Evolutionary conservation across 768 basidiomycete species (phyloP), one percentile per base, ranked within the genome.

Genomic region (Leccinum subgranulosum): DNA sequence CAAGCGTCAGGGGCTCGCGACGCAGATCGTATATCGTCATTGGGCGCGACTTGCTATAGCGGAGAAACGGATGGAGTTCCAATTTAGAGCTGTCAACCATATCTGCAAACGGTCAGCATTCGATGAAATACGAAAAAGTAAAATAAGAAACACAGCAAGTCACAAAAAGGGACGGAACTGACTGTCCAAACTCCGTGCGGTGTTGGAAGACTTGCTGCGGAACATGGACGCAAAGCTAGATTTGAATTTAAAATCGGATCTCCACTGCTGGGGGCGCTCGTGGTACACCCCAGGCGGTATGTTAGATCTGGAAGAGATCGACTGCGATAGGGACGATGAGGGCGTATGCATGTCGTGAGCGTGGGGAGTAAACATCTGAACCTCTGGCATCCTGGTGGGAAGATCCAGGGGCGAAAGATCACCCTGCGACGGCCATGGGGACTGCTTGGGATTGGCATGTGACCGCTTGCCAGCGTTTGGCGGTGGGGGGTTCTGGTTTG

Each of bases 1-100:
- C 59, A 46, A 84, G 62, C 21, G 71, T 64, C 19, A 64, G 57
- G 2, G 78, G 75, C 19, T 75, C 68, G 1, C 64, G 64, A 15
- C 84, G 83, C 15, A 88, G 66, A 68, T 88, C 84, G 64, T 77
- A 77, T 54, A 73, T 68, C 27, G 84, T 67, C 3, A 79, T 73
- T 0, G 80, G 75, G 15, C 70, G 60, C 1, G 64, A 54, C 46
- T 54, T 64, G 57, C 54, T 72, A n/a, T 70, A 57, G 36, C 54
- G 60, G 6, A 72, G 61, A 28, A 49, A 60, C 3, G 66, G 59
- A 53, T 66, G 70, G 4, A 73, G 60, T 4, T 58, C 47, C 43
- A 72, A 51, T 47, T 59, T 67, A 43, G 70, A 52, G 46, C 72
- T 73, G 28, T 73, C 70, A 0, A 63, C 41, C 4, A 58, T 31